Conservation (phyloP, 768 basidiomycete species). For the Thelephora ganbajun region DNA sequence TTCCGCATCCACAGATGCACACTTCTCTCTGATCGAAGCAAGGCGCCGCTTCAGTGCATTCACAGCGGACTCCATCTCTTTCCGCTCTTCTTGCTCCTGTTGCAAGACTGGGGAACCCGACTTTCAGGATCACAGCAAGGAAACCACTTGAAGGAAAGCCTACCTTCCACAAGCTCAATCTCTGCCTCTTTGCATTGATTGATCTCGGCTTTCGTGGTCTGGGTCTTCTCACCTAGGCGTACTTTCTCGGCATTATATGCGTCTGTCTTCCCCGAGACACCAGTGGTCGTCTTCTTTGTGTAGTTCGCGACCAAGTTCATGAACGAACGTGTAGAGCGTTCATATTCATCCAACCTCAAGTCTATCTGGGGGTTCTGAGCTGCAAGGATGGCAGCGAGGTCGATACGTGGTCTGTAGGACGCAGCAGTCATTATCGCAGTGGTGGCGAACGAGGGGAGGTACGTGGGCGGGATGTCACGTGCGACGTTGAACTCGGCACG, state of each 20-base stretch:
- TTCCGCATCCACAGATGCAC: conserved; percentile 44
- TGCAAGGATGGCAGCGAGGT: conserved; percentile 41
- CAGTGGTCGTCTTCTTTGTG: conserved; percentile 54
- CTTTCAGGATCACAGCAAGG: not conserved
- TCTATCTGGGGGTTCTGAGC: conserved; percentile 49
- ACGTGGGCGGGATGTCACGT: no score
- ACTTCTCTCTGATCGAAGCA: conserved; percentile 44
- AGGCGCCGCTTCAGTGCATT: conserved; percentile 54
- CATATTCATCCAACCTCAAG: conserved; percentile 43
- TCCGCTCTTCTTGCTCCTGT: conserved; percentile 57
- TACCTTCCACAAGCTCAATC: conserved; percentile 66
- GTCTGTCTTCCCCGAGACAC: conserved; percentile 54
- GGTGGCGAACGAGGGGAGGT: no score
- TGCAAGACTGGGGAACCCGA: conserved; percentile 42
- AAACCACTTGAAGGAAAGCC: conserved; percentile 12
- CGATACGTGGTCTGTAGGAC: conserved; percentile 33
- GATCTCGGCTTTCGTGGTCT: conserved; percentile 53
- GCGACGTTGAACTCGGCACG: no score
- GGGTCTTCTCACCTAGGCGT: conserved; percentile 42
- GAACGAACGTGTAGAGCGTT: conserved; percentile 57
- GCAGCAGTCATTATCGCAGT: conserved; percentile 9
- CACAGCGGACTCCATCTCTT: conserved; percentile 51
- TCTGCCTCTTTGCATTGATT: conserved; percentile 67
- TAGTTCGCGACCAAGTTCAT: conserved; percentile 59
- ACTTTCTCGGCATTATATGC: conserved; percentile 51